Base-by-base conservation (phyloP, 1,284 basidiomycete species). In the Neonothopanus nambi region DNA sequence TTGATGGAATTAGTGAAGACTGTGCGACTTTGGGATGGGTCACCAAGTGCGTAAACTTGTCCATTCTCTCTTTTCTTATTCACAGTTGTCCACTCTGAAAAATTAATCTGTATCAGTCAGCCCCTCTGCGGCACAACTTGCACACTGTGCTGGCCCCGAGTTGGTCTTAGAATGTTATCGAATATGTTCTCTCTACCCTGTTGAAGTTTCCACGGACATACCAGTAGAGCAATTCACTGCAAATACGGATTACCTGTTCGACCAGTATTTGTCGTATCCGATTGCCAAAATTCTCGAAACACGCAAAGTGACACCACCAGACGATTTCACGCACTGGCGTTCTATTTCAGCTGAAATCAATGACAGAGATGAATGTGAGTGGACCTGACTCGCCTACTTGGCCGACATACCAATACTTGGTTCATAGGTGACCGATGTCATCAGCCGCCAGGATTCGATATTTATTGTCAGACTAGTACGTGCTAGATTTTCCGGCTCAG, bases 311-410 rank as follows among this genome's bases (percentile, higher is more conserved):
- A 61, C 52, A 20, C 57, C 61, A 8, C 48, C 57, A 15, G 47
- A 37, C 21, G 60, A 58, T 44, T 56, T 56, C 37, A 42, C 58
- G 1, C 59, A 62, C 46, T 68, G 63, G 62, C 59, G 45, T 15
- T 60, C 62, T n/a, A 61, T 75, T 41, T 59, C 74, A 9, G 62
- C 68, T 2, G 59, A 59, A 12, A 46, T 63, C 36, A 56, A 59
- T 17, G 58, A 65, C 28, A 59, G 62, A 33, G 61, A 72, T 48
- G 30, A 58, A 43, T 75, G 70, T 65, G 52, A 40, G 68, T 52
- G n/a, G 20, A 23, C 48, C 40, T 38, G 28, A 7, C 20, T 39
- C 21, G 38, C 24, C 13, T 6, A 38, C 36, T 33, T 13, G 12
- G n/a, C 6, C 21, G 35, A 9, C 18, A 35, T 38, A n/a, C 52